Conservation (phyloP, 495 filamentous ascomycete species). For the Trichoderma parareesei region DNA sequence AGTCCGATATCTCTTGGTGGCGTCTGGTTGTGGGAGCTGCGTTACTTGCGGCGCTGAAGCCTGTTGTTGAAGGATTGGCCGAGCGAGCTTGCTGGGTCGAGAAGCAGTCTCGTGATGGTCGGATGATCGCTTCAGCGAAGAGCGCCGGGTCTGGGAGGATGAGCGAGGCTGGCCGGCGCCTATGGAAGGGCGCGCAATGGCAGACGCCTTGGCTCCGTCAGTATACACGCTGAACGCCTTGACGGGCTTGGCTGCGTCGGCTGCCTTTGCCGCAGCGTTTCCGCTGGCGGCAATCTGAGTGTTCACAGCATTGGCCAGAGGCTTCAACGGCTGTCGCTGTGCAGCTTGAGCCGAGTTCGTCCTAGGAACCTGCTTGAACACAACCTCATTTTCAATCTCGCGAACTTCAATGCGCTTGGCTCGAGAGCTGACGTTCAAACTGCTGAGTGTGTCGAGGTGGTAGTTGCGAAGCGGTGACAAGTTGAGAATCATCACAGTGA, state of each 20-base stretch:
- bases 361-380: slow-evolving; percentile 64
- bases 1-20: too few species aligned
- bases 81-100: slow-evolving; percentile 35
- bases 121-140: slow-evolving; percentile 32
- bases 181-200: slow-evolving; percentile 20
- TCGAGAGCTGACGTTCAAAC: slow-evolving; percentile 87
- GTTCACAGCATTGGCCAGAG: slow-evolving; percentile 60
- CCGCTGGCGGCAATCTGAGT: slow-evolving; percentile 37
- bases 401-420: slow-evolving; percentile 95
- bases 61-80: slow-evolving; percentile 22
- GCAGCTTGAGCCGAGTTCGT: slow-evolving; percentile 40
- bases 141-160: slow-evolving; percentile 14
- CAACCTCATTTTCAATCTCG: slow-evolving; percentile 87
- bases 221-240: slow-evolving; percentile 81
- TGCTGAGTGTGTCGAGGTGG: slow-evolving; percentile 88
- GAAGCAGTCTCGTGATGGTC: slow-evolving; percentile 24
- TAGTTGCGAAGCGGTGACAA: slow-evolving; percentile 79
- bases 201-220: slow-evolving; percentile 50
- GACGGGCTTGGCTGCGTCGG: slow-evolving; percentile 58
- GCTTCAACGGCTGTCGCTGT: slow-evolving; percentile 66
- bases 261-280: slow-evolving; percentile 38
- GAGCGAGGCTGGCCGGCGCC: slow-evolving; percentile 19
- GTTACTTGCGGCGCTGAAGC: slow-evolving; percentile 18
- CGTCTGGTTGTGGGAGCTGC: slow-evolving; percentile 30
- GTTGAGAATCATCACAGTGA: slow-evolving; percentile 96